Base-by-base conservation (phyloP, 2,329 filamentous ascomycete species). In the Exophiala dermatitidis region DNA sequence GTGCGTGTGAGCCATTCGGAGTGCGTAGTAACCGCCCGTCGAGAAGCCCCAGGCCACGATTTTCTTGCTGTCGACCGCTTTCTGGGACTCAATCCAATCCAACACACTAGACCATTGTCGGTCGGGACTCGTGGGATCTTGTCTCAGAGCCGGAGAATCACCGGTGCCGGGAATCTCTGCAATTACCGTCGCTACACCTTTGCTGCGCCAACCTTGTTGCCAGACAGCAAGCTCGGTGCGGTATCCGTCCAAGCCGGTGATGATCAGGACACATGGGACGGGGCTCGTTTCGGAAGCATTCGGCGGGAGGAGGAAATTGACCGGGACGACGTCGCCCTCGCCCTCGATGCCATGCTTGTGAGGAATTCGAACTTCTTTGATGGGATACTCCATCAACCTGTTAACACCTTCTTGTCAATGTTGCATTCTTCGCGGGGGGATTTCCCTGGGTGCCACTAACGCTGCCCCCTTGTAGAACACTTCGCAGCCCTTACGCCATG, bases 161-260 rank as follows among this genome's bases (percentile, higher is more conserved):
- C 81, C 84, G 1, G 82, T 85, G 0, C 82, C 83, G 0, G 82
- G 82, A 52, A 85, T 84, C 66, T 86, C 84, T 6, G 76, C 75
- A 30, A 84, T 77, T 2, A 86, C 73, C 2, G 71, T 72, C 1
- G 75, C 83, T 7, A 81, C 72, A 32, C 74, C 73, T 10, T 75
- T 72, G 45, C 68, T 46, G 8, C 50, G 48, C 38, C 46, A 64
- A 5, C 61, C 61, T 42, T 62, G 49, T 30, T 60, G 54, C 62
- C 62, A 64, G 3, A 63, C 61, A 8, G 60, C 60, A 6, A 64
- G 50, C 55, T 82, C 79, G 1, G 78, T 80, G 44, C 79, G 70
- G 64, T 82, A 82, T 6, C 78, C 79, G 53, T 82, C 79, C 0
- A 82, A 72, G 0, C 79, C 79, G 0, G 77, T 81, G 65, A 82